phyloP scores from a whole-genome alignment of 2,329 filamentous ascomycete genomes.

The Teratosphaeria destructans region DNA sequence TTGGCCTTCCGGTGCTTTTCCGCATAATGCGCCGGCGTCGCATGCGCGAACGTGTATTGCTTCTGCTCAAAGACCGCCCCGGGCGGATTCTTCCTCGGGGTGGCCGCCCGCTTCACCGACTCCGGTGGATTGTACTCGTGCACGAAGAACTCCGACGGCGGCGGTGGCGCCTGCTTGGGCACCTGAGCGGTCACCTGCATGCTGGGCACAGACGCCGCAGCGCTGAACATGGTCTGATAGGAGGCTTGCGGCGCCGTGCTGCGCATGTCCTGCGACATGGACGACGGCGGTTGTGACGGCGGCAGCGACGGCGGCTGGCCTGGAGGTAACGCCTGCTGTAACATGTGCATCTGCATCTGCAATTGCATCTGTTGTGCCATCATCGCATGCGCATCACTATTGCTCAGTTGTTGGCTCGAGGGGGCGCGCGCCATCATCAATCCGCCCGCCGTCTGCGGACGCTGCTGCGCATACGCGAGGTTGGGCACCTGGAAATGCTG shows the following conservation, averaged over 20 bases:
- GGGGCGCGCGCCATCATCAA: not conserved
- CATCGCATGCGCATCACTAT: constrained; percentile 10
- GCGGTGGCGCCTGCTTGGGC: constrained; percentile 21
- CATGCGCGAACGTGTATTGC: constrained; percentile 39
- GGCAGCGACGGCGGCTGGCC: not conserved
- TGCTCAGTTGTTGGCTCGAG: constrained; percentile 16
- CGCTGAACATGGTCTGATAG: constrained; percentile 11
- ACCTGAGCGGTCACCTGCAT: constrained; percentile 20
- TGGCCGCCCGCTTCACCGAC: constrained; percentile 25
- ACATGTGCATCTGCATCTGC: constrained; percentile 14
- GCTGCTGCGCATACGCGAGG: constrained; percentile 5
- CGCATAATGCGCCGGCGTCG: constrained; percentile 34
- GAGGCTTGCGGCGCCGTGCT: constrained; percentile 5
- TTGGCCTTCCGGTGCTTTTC: constrained; percentile 19
- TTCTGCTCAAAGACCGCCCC: constrained; percentile 23
- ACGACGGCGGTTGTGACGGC: not conserved
- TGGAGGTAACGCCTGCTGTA: constrained; percentile 6
- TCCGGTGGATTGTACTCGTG: constrained; percentile 39
- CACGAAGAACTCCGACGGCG: constrained; percentile 29
- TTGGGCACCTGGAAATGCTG: constrained; percentile 10
- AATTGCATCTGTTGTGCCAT: constrained; percentile 12
- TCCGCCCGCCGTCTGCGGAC: not conserved
- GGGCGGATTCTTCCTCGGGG: constrained; percentile 18
- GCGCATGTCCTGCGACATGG: not conserved
- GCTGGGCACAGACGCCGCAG: constrained; percentile 6